A percentile compares a stretch with the other conserved stretches of the same genome.
Conservation (phyloP, 176 grass and related monocot species). For the Panicum miliaceum region DNA sequence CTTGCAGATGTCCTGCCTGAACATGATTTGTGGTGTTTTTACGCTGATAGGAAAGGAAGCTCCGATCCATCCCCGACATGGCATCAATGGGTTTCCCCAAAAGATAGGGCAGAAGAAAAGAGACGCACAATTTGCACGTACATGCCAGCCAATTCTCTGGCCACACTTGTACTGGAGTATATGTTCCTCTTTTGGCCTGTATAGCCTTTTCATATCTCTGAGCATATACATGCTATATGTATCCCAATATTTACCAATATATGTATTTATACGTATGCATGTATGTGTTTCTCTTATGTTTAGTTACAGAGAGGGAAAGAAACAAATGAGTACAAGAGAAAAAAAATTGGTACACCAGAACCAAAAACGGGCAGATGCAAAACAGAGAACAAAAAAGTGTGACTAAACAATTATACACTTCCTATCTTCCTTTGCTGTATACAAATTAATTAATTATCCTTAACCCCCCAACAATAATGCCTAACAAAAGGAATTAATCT, state of each 20-base stretch:
- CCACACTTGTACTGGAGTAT: slow-evolving; percentile 44
- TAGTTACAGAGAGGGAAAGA: slow-evolving; percentile 61
- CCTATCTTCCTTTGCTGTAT: slow-evolving; percentile 76
- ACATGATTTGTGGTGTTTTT: neutral
- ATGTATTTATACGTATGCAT: slow-evolving; percentile 48
- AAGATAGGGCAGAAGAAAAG: slow-evolving; percentile 48
- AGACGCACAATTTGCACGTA: slow-evolving; percentile 37
- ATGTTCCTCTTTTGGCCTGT: slow-evolving; percentile 19
- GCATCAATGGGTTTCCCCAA: slow-evolving; percentile 47
- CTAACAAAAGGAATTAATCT: slow-evolving; percentile 80
- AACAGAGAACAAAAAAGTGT: slow-evolving; percentile 52
- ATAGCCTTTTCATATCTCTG: neutral
- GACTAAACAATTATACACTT: slow-evolving; percentile 71
- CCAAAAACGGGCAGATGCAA: slow-evolving; percentile 47
- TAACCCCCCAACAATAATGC: slow-evolving; percentile 70
- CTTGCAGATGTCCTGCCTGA: neutral
- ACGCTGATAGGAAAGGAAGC: neutral
- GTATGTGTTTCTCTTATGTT: slow-evolving; percentile 69
- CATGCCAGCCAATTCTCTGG: slow-evolving; percentile 48
- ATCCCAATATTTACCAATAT: slow-evolving; percentile 52
- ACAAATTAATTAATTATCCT: slow-evolving; percentile 68
- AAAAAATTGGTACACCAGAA: slow-evolving; percentile 55
- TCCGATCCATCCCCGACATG: slow-evolving; percentile 20
- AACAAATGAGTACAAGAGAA: slow-evolving; percentile 43
- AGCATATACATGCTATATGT: neutral